phyloP scores from a whole-genome alignment of 257 asterid species.

The Primulina huaijiensis region DNA sequence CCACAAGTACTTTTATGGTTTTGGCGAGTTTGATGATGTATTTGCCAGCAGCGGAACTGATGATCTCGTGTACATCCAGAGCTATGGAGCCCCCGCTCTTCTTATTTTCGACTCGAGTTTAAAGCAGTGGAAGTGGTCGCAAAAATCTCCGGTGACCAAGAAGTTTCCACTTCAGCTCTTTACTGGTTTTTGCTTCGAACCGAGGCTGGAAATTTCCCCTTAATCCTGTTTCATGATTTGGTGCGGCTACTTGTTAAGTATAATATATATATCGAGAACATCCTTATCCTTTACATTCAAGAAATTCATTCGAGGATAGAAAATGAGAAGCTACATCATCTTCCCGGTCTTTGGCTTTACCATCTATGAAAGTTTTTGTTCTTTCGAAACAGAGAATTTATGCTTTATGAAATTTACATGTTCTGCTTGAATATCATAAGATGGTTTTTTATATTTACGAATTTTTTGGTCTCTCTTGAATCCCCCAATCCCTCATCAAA shows the following conservation, averaged over 20 bases:
- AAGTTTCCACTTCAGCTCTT: constrained; percentile 94
- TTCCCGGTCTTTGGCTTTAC: too few species aligned
- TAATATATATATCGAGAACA: neutral
- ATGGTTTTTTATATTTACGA: too few species aligned
- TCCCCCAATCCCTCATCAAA: too few species aligned
- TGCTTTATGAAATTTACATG: neutral
- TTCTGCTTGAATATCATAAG: neutral
- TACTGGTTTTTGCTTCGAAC: constrained; percentile 89
- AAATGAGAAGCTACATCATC: neutral
- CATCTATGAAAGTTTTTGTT: neutral
- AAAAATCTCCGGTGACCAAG: constrained; percentile 80
- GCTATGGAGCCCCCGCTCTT: constrained; percentile 82
- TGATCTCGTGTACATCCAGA: constrained; percentile 81
- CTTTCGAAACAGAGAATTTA: neutral
- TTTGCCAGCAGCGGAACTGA: constrained; percentile 90
- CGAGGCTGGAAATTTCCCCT: constrained; percentile 75
- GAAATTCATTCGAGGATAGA: neutral
- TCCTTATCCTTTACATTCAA: neutral
- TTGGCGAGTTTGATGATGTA: constrained; percentile 92
- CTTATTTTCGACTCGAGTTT: constrained; percentile 57
- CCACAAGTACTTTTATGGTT: constrained; percentile 78
- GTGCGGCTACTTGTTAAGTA: neutral
- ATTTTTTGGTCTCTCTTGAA: too few species aligned
- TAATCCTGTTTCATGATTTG: constrained; percentile 20
- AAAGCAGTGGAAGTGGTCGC: constrained; percentile 90